phyloP scores from a whole-genome alignment of 2,329 filamentous ascomycete genomes.

The Aspergillus hiratsukae region DNA sequence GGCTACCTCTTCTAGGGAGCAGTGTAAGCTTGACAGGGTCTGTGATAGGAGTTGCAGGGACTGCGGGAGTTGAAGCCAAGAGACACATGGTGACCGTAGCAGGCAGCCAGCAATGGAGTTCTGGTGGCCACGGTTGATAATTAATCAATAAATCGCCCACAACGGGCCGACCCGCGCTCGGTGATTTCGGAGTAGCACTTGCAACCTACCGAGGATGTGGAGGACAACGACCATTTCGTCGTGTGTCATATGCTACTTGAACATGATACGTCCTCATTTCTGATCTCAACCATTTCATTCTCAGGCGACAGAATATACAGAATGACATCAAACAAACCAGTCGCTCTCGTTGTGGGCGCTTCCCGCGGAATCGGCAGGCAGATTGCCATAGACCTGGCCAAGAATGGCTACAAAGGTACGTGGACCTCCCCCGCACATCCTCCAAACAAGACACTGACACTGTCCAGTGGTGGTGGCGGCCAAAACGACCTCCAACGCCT shows the following conservation, averaged over 20 bases:
- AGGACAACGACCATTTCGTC: background rate
- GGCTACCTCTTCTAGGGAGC: too few species aligned
- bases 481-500: constrained; percentile 66
- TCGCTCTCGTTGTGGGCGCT: constrained; percentile 70
- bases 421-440: background rate
- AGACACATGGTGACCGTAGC: too few species aligned
- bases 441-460: constrained; percentile 1
- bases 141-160: background rate
- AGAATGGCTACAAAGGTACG: constrained; percentile 64
- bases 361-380: constrained; percentile 78
- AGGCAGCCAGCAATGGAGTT: background rate
- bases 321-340: constrained; percentile 30
- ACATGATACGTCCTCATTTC: background rate
- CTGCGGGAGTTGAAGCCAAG: too few species aligned
- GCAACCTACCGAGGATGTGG: constrained; percentile 8
- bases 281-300: background rate
- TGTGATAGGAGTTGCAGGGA: too few species aligned
- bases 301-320: background rate
- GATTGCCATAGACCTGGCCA: constrained; percentile 71
- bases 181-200: background rate
- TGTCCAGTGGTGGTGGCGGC: constrained; percentile 67
- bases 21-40: too few species aligned
- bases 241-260: background rate
- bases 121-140: background rate
- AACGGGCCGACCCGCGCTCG: constrained; percentile 15